Evolutionary conservation across 2,329 filamentous ascomycete species (phyloP), one percentile per base, ranked within the genome.

Genomic region (Fusarium sp.): DNA sequence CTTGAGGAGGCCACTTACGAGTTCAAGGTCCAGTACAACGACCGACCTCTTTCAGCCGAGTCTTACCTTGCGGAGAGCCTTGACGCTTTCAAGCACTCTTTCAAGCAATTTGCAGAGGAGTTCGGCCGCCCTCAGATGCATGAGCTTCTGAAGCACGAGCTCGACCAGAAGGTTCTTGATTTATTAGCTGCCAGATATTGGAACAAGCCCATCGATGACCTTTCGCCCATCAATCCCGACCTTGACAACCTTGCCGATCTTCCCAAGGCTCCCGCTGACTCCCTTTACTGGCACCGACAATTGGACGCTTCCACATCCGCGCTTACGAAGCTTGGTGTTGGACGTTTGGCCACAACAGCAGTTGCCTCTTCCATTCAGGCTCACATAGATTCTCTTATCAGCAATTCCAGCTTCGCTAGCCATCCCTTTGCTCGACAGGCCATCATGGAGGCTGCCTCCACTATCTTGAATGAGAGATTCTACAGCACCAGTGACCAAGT

Each of bases 21-120:
- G 82, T 99, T 97, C 87, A 99, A 99, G 81, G 96, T 99, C 10
- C 97, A 99, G 81, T 99, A 99, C 84, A 99, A 99, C 78, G 96
- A 99, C 80, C 91, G 96, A 11, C 94, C 95, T 3, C 86, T 99
- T 39, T 97, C 94, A 56, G 96, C 96, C 4, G 96, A 99, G 80
- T 97, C 95, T 8, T 99, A 99, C 79, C 88, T 99, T 42, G 96
- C 96, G 4, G 96, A 98, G 81, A 97, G 93, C 74, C 85, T 99
- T 7, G 96, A 99, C 81, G 91, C 92, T 25, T 98, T 99, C 87
- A 99, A 99, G 83, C 97, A 98, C 81, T 94, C 94, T 0, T 99
- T 99, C 84, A 98, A 97, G 80, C 92, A 93, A 74, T 97, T 98
- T 78, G 91, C 94, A 0, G 94, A 97, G 73, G 88, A 89, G 35